These are phyloP conservation scores for Dispira parvispora DNA, from an alignment of 192 early-diverging fungal species.

Conservation along the genomic window DNA sequence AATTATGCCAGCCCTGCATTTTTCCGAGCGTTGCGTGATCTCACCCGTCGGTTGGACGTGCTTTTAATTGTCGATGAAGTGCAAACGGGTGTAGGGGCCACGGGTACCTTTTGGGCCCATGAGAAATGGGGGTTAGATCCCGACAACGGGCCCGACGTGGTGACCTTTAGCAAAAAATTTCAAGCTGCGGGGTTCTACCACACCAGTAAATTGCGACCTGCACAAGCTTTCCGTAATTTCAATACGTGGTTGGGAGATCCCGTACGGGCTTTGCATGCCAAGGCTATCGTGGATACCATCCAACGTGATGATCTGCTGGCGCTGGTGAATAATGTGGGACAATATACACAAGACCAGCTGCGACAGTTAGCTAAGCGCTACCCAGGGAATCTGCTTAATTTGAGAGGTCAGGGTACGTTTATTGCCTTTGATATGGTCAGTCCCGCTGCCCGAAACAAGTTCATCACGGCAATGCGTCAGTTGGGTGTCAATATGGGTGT, in stretches of 20 bases:
- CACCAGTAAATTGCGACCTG: constrained; percentile 31
- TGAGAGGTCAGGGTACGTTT: constrained; percentile 51
- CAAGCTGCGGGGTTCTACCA: constrained; percentile 57
- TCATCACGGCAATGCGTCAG: constrained; percentile 34
- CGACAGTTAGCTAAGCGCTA: no score
- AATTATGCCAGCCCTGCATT: constrained; percentile 38
- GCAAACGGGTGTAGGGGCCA: no score
- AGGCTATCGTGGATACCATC: constrained; percentile 40
- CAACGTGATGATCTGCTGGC: constrained; percentile 28
- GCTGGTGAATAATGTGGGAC: constrained; percentile 31
- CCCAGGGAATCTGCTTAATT: constrained; percentile 25
- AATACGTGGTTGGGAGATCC: constrained; percentile 69
- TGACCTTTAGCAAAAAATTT: no score
- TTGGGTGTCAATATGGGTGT: no score
- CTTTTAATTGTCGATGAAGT: no score
- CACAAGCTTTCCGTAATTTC: constrained; percentile 45
- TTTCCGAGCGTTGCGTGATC: constrained; percentile 39
- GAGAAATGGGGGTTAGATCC: constrained; percentile 38
- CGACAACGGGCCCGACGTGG: constrained; percentile 38
- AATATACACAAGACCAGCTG: constrained; percentile 37
- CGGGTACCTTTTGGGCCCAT: constrained; percentile 60
- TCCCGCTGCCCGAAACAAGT: constrained; percentile 26
- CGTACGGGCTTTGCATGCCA: constrained; percentile 41
- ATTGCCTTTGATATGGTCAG: constrained; percentile 49
- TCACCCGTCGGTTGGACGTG: constrained; percentile 35